A percentile compares a stretch with the other conserved stretches of the same genome.
phyloP scores from a whole-genome alignment of 1,284 basidiomycete genomes.

The Cryptococcus wingfieldii region DNA sequence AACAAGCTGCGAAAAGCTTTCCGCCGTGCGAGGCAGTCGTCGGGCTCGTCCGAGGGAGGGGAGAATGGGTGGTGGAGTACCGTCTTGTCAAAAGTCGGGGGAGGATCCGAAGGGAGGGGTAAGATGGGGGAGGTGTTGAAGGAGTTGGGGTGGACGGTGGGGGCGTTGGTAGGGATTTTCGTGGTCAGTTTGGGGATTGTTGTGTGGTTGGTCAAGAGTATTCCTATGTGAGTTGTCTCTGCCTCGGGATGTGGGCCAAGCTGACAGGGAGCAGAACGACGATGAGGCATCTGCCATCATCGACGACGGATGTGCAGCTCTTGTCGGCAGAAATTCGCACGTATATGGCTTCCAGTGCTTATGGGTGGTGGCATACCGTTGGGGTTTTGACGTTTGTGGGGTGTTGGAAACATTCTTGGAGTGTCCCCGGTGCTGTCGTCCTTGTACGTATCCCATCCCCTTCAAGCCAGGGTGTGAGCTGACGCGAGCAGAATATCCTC shows the following conservation, averaged over 20 bases:
- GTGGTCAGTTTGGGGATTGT: conserved; percentile 41
- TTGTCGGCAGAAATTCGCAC: conserved; percentile 45
- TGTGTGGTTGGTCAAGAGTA: conserved; percentile 35
- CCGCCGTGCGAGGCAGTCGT: not conserved
- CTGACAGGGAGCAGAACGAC: conserved; percentile 25
- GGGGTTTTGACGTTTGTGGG: conserved; percentile 78
- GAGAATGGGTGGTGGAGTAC: conserved; percentile 20
- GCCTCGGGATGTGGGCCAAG: not conserved
- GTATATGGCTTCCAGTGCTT: conserved; percentile 44
- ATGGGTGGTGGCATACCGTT: conserved; percentile 52
- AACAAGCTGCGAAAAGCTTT: conserved; percentile 8
- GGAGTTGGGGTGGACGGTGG: conserved; percentile 48
- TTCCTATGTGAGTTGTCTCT: conserved; percentile 44
- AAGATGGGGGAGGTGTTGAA: conserved; percentile 42
- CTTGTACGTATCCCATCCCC: conserved; percentile 57
- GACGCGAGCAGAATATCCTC: conserved; percentile 67
- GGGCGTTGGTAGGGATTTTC: conserved; percentile 38
- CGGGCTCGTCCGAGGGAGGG: not conserved
- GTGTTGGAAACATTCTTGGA: conserved; percentile 92
- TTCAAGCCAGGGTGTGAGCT: not conserved
- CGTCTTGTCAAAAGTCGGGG: conserved; percentile 8
- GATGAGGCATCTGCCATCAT: conserved; percentile 46
- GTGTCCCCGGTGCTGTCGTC: conserved; percentile 81
- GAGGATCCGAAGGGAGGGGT: conserved; percentile 23
- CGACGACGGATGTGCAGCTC: conserved; percentile 47